These are phyloP conservation scores for Lathyrus aphaca DNA, from an alignment of 306 rosid species.

Conservation along the genomic window DNA sequence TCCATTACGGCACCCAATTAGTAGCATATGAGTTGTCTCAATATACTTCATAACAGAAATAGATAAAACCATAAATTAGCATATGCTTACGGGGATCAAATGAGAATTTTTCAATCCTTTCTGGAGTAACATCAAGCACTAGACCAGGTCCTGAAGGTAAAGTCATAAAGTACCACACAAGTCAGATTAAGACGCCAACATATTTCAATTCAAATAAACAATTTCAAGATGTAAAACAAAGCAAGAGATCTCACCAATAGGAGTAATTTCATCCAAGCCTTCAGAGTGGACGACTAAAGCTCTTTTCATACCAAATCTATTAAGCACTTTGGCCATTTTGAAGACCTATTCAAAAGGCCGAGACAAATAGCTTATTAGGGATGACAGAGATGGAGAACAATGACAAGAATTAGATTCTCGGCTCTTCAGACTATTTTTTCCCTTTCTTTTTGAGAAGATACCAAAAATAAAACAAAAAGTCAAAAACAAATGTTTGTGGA, in stretches of 20 bases:
- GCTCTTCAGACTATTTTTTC: not conserved
- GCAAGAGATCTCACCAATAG: slow-evolving; percentile 68
- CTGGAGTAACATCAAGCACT: slow-evolving; percentile 82
- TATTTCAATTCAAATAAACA: slow-evolving; percentile 21
- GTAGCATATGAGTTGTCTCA: slow-evolving; percentile 32
- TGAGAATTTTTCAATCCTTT: slow-evolving; percentile 67
- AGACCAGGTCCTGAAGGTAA: slow-evolving; percentile 80
- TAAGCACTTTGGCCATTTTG: slow-evolving; percentile 87
- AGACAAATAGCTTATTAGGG: slow-evolving; percentile 30
- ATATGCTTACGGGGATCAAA: slow-evolving; percentile 86
- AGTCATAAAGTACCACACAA: slow-evolving; percentile 18
- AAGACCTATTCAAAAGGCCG: slow-evolving; percentile 58
- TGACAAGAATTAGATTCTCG: not conserved
- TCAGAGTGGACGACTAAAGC: slow-evolving; percentile 96
- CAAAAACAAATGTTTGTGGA: slow-evolving; percentile 5
- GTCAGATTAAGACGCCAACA: slow-evolving; percentile 18
- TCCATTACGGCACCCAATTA: slow-evolving; percentile 28
- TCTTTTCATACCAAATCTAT: slow-evolving; percentile 84
- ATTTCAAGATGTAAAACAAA: slow-evolving; percentile 30
- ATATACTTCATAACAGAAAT: slow-evolving; percentile 11
- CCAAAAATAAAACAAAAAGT: slow-evolving; percentile 10
- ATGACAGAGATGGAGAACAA: slow-evolving; percentile 18
- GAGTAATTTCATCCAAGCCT: slow-evolving; percentile 97
- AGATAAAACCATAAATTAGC: slow-evolving; percentile 34
- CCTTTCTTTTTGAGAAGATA: not conserved